Percentiles rank a stretch among this genome's conserved stretches.
Evolutionary conservation across 2,329 filamentous ascomycete genomes (phyloP).

Genomic region (Pleomassaria siparia): DNA sequence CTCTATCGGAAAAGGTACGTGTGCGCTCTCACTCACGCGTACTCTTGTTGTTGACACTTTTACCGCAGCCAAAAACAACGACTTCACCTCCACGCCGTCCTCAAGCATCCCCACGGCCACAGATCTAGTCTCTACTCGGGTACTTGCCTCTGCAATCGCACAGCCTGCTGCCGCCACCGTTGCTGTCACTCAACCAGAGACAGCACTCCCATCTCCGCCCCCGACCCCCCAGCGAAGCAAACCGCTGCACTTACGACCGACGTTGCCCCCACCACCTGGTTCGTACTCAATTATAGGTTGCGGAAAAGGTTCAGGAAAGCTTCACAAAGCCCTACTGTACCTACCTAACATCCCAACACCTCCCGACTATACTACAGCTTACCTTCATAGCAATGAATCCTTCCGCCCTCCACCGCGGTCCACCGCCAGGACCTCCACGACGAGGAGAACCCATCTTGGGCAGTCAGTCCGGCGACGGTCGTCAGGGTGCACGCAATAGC

Average conservation of each 20-base stretch:
- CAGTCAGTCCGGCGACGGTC: not conserved
- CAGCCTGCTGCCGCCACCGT: not conserved
- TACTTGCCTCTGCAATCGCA: not conserved
- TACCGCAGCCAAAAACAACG: not conserved
- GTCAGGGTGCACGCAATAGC: constrained; percentile 11
- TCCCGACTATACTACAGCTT: too few species aligned
- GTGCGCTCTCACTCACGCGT: not conserved
- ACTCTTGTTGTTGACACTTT: not conserved
- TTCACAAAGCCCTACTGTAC: too few species aligned
- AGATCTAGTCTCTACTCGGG: not conserved
- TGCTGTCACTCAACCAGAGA: not conserved
- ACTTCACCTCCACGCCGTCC: not conserved
- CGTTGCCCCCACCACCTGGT: not conserved
- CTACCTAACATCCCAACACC: too few species aligned
- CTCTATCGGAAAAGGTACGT: not conserved
- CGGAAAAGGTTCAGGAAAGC: not conserved
- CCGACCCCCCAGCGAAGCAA: not conserved
- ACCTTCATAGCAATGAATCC: not conserved
- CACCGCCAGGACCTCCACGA: not conserved
- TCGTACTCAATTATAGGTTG: too few species aligned
- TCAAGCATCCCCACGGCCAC: not conserved
- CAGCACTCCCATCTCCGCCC: not conserved
- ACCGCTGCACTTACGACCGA: not conserved
- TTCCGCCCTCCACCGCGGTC: not conserved
- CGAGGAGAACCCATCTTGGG: not conserved